phyloP scores from a whole-genome alignment of 2,329 filamentous ascomycete genomes.

The Westerdykella ornata region DNA sequence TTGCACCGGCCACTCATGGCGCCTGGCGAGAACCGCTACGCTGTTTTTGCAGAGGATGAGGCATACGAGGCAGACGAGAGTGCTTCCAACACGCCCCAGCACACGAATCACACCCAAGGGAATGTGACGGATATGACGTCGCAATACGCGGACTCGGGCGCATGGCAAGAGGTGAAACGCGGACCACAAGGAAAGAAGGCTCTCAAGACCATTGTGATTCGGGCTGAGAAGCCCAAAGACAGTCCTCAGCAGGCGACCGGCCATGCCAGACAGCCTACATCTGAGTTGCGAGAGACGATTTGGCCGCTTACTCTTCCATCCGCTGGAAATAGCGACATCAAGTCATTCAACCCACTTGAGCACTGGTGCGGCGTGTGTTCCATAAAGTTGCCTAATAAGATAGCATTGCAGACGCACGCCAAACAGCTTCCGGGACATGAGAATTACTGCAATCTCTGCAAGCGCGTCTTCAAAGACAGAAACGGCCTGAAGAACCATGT shows the following conservation, averaged over 20 bases:
- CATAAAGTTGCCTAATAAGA: conserved; percentile 18
- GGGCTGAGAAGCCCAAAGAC: background rate
- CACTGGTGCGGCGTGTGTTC: conserved; percentile 33
- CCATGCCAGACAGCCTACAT: background rate
- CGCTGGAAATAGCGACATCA: conserved; percentile 10
- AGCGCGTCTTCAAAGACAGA: conserved; percentile 29
- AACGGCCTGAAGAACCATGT: conserved; percentile 33
- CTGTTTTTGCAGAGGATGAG: conserved; percentile 15
- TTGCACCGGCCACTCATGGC: conserved; percentile 9
- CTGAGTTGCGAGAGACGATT: no score
- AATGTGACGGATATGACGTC: background rate
- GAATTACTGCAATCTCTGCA: conserved; percentile 34
- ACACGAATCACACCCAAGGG: background rate
- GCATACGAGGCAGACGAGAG: conserved; percentile 2
- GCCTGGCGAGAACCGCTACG: conserved; percentile 19
- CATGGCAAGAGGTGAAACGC: background rate
- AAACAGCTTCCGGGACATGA: conserved; percentile 22
- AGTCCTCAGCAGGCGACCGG: background rate
- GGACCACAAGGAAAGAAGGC: background rate
- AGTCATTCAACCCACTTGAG: conserved; percentile 14
- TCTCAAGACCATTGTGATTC: conserved; percentile 2
- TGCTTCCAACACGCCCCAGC: conserved; percentile 14
- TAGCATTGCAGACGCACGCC: conserved; percentile 18
- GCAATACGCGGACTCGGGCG: background rate
- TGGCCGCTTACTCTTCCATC: conserved; percentile 1